A percentile compares a stretch with the other conserved stretches of the same genome.
phyloP scores from a whole-genome alignment of 2,329 filamentous ascomycete genomes.

The Talaromyces sp. region DNA sequence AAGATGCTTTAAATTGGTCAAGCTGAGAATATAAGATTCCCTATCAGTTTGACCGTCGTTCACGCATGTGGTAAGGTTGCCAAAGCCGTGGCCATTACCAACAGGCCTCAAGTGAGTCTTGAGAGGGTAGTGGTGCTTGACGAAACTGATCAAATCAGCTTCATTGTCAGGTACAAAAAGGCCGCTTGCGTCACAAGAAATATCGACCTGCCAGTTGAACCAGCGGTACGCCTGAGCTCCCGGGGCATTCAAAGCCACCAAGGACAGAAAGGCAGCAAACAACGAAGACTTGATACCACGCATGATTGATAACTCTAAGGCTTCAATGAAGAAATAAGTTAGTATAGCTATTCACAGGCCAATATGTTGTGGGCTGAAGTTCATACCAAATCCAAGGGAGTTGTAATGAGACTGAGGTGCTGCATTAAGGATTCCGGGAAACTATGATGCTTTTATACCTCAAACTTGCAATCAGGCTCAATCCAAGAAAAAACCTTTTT shows the following conservation, averaged over 20 bases:
- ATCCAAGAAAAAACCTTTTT: background rate
- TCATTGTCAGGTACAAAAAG: background rate
- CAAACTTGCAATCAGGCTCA: background rate
- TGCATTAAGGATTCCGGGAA: background rate
- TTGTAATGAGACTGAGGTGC: background rate
- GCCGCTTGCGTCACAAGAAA: background rate
- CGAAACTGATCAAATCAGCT: background rate
- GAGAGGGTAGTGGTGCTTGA: background rate
- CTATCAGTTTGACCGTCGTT: background rate
- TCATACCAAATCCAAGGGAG: background rate
- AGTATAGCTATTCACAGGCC: background rate
- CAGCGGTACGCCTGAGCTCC: background rate
- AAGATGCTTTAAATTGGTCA: background rate
- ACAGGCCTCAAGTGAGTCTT: background rate
- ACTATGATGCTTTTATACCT: background rate
- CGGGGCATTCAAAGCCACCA: background rate
- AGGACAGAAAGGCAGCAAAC: background rate
- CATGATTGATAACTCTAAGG: background rate
- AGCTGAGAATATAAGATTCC: background rate
- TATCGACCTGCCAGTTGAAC: conserved; percentile 4
- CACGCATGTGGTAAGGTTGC: conserved; percentile 4
- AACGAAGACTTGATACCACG: background rate
- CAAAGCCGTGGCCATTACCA: conserved; percentile 4
- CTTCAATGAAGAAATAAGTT: background rate
- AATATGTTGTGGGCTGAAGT: background rate